Evolutionary conservation across 2,329 filamentous ascomycete genomes (phyloP), one percentile per base, ranked within the genome.

Genomic region (Harringtonia lauricola): DNA sequence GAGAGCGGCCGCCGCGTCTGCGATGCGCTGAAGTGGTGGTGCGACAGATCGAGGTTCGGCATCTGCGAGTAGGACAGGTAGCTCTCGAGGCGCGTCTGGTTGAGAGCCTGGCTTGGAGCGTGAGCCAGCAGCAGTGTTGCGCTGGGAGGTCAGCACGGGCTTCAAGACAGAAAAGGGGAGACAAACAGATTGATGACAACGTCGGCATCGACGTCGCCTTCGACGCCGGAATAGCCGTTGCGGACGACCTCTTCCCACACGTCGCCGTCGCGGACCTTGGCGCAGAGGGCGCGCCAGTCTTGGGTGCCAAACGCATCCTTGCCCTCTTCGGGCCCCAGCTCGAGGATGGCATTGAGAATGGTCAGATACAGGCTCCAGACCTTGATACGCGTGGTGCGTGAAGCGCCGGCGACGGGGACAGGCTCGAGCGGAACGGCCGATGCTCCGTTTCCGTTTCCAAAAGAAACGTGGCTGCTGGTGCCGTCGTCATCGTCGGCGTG

Each of bases 291-390:
- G 59, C 86, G 82, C 86, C 89, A 98, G 59, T 86, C 81, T 56
- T 85, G 79, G 42, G 79, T 80, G 4, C 92, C 92, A 65, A 96
- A 94, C 13, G 82, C 76, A 41, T 82, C 77, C 66, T 92, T 95
- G 40, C 90, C 92, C 61, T 95, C 89, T 52, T 95, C 86, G 2
- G 85, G 72, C 44, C 88, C 87, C 57, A 96, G 71, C 57, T 96
- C 90, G 30, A 94, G 71, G 50, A 95, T 83, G 33, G 87, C 84
- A 65, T 95, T 95, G 49, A 96, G 71, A 41, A 95, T 83, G 17
- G 89, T 95, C 51, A 96, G 74, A 60, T 96, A 98, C 55, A 98
- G 73, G 62, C 88, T 95, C 92, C 92, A 98, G 50, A 96, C 83
- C 64, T 96, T 98, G 61, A 95, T 83, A 51, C 89, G 74, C 45